Percentiles rank a stretch among this genome's conserved stretches.
phyloP scores from a whole-genome alignment of 2,329 filamentous ascomycete species.

The Microcera coccophila region DNA sequence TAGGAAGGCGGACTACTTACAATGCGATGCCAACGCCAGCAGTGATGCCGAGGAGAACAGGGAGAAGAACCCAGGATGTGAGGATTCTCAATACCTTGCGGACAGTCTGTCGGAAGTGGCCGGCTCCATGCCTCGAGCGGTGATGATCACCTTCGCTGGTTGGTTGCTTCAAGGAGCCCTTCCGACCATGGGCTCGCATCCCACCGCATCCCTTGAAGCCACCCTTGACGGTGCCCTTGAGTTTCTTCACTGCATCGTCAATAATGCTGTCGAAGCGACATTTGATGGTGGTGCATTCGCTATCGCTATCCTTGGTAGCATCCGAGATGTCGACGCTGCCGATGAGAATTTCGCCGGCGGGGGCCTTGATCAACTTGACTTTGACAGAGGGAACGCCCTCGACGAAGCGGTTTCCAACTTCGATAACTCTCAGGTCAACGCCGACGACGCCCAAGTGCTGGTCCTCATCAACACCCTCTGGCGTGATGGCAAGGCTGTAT shows the following conservation, averaged over 20 bases:
- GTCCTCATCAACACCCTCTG: slow-evolving; percentile 46
- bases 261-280: slow-evolving; percentile 43
- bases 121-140: slow-evolving; percentile 20
- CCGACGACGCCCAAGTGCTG: slow-evolving; percentile 50
- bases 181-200: slow-evolving; percentile 13
- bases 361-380: slow-evolving; percentile 59
- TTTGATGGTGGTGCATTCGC: slow-evolving; percentile 46
- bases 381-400: slow-evolving; percentile 53
- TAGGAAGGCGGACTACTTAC: slow-evolving; percentile 36
- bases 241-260: slow-evolving; percentile 24
- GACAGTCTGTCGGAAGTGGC: slow-evolving; percentile 36
- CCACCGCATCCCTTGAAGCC: slow-evolving; percentile 22
- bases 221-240: slow-evolving; percentile 24
- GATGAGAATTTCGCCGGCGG: slow-evolving; percentile 53
- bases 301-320: slow-evolving; percentile 37
- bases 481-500: slow-evolving; percentile 44
- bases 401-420: slow-evolving; percentile 55
- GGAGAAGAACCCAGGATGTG: slow-evolving; percentile 60
- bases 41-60: slow-evolving; percentile 64
- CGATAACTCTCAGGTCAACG: slow-evolving; percentile 56
- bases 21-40: slow-evolving; percentile 65
- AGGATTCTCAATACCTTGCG: slow-evolving; percentile 51
- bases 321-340: slow-evolving; percentile 41
- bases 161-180: slow-evolving; percentile 10
- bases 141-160: slow-evolving; percentile 24